Percentiles rank a stretch among this genome's conserved stretches.
Conservation (phyloP, 164 flowering plant species). For the Hamamelis virginiana region DNA sequence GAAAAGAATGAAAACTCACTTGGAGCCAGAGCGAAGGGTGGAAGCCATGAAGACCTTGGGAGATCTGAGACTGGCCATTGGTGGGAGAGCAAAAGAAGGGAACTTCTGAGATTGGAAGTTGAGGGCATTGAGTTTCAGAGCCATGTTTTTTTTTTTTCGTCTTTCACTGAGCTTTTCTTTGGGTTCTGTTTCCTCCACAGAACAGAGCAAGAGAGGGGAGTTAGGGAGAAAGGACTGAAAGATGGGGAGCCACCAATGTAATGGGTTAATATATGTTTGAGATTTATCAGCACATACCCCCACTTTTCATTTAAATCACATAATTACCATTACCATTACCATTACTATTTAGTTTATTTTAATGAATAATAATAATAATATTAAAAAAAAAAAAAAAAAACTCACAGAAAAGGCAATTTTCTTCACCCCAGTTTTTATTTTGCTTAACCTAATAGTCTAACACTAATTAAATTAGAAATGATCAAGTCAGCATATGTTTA, state of each 20-base stretch:
- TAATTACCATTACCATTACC: too few relatives aligned
- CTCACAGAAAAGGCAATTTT: too few relatives aligned
- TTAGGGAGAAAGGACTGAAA: neutral
- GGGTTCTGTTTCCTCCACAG: constrained; percentile 17
- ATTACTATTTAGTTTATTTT: too few relatives aligned
- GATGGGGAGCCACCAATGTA: too few relatives aligned
- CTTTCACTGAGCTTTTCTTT: neutral
- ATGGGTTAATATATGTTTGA: neutral
- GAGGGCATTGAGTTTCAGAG: constrained; percentile 46
- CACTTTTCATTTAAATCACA: too few relatives aligned
- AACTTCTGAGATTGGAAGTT: constrained; percentile 35
- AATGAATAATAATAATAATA: too few relatives aligned
- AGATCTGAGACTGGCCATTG: constrained; percentile 50
- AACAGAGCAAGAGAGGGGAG: constrained; percentile 1
- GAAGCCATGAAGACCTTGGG: constrained; percentile 63
- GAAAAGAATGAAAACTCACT: constrained; percentile 25
- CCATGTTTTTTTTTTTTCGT: constrained; percentile 34
- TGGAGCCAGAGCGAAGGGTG: constrained; percentile 49
- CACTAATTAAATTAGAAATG: too few relatives aligned
- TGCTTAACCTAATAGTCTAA: too few relatives aligned
- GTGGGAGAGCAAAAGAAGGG: constrained; percentile 40
- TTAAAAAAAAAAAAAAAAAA: too few relatives aligned
- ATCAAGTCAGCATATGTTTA: too few relatives aligned
- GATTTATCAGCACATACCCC: too few relatives aligned
- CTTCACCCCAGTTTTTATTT: too few relatives aligned